Conservation (phyloP, 2,329 filamentous ascomycete genomes). For the Hansfordia pulvinata region DNA sequence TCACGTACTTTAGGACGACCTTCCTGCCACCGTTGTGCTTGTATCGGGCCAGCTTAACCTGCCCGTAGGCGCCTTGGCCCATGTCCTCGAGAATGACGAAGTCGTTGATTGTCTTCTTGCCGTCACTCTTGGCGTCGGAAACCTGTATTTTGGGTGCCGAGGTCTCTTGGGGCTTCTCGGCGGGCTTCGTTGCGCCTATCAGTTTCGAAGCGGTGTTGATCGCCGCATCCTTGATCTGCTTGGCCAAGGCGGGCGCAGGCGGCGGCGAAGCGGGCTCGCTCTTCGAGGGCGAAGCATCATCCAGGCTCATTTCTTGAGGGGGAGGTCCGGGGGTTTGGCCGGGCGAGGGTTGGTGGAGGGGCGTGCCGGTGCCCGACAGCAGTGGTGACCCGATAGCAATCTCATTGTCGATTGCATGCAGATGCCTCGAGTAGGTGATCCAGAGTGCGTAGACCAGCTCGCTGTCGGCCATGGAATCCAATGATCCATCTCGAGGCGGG, state of each 20-base stretch:
- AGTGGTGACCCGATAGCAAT: conserved; percentile 50
- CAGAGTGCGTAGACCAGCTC: conserved; percentile 91
- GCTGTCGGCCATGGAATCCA: conserved; percentile 38
- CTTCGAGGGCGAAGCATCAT: conserved; percentile 35
- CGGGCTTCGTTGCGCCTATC: conserved; percentile 20
- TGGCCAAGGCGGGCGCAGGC: conserved; percentile 34
- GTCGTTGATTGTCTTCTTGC: conserved; percentile 78
- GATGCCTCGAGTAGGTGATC: conserved; percentile 90
- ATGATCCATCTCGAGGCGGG: too few species aligned
- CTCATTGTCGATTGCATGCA: conserved; percentile 58
- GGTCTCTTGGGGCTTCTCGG: conserved; percentile 13
- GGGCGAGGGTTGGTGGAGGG: conserved; percentile 66
- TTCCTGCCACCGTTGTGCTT: conserved; percentile 65
- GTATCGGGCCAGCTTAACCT: conserved; percentile 87
- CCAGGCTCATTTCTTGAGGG: conserved; percentile 40
- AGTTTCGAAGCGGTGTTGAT: conserved; percentile 39
- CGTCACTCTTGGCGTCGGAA: too few species aligned
- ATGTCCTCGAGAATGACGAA: conserved; percentile 94
- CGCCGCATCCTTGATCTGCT: conserved; percentile 43
- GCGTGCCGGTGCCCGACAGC: conserved; percentile 52
- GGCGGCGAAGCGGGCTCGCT: conserved; percentile 20
- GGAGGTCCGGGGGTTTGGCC: conserved; percentile 52
- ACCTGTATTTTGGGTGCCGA: conserved; percentile 22
- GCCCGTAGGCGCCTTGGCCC: conserved; percentile 94
- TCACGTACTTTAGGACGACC: conserved; percentile 94